Percentiles rank a stretch among this genome's conserved stretches.
These are phyloP conservation scores for Trichoderma sp. DNA, from an alignment of 2,329 filamentous ascomycete genomes.

Conservation along the genomic window DNA sequence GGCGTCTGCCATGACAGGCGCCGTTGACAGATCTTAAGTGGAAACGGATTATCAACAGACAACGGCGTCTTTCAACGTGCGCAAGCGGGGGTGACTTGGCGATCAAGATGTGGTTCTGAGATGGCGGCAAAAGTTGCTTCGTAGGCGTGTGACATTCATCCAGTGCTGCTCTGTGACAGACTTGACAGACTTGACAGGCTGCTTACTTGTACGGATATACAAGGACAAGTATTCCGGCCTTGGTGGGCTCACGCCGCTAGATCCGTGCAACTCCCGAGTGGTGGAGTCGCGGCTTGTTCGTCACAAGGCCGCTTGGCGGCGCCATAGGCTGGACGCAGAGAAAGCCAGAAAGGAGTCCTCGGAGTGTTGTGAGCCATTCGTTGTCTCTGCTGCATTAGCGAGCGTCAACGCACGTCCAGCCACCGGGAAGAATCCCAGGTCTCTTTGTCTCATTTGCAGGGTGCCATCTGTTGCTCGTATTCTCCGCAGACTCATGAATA, in stretches of 20 bases:
- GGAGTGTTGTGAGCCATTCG: background rate
- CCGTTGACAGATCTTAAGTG: background rate
- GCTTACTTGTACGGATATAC: background rate
- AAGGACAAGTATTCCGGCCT: background rate
- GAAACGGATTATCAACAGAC: background rate
- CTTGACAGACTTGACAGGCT: background rate
- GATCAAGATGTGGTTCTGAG: conserved; percentile 22
- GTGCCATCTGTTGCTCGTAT: background rate
- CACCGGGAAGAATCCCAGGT: background rate
- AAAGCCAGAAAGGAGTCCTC: background rate
- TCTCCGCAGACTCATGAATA: background rate
- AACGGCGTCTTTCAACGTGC: background rate
- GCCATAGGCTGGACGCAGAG: background rate
- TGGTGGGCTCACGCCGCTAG: background rate
- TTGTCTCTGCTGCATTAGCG: background rate
- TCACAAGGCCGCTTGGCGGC: conserved; percentile 20
- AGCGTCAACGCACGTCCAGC: background rate
- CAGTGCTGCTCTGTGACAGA: background rate
- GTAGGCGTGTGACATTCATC: background rate
- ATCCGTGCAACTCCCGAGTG: conserved; percentile 12
- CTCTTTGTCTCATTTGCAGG: background rate
- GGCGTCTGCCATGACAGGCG: background rate
- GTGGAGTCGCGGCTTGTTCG: conserved; percentile 20
- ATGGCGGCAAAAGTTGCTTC: conserved; percentile 12
- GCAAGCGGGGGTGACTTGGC: conserved; percentile 21